Evolutionary conservation across 768 basidiomycete genomes (phyloP).

Genomic region (Melanogaster broomeanus): DNA sequence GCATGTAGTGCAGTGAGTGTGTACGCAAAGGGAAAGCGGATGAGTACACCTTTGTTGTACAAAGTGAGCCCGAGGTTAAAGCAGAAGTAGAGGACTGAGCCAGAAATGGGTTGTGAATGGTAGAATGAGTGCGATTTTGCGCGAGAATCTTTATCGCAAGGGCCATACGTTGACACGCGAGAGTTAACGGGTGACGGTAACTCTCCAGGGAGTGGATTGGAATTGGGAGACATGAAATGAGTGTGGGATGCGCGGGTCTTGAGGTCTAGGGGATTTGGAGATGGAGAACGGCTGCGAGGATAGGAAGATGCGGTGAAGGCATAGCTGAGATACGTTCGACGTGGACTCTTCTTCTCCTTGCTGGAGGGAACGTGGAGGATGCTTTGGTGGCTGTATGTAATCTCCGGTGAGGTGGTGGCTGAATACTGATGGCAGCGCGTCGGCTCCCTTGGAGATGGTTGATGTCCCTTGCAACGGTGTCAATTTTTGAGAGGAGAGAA

Average conservation of each 20-base stretch:
- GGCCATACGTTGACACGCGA: not conserved
- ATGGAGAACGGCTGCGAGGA: not conserved
- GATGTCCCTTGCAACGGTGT: not conserved
- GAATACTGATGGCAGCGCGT: not conserved
- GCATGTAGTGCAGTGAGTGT: slow-evolving; percentile 92
- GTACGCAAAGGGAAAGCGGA: slow-evolving; percentile 94
- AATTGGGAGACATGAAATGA: slow-evolving; percentile 1
- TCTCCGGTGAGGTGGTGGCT: slow-evolving; percentile 8
- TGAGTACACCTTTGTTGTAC: slow-evolving; percentile 93
- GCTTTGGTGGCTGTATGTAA: not conserved
- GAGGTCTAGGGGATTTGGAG: slow-evolving; percentile 2
- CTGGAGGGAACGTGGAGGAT: not conserved
- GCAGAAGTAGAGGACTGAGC: slow-evolving; percentile 81
- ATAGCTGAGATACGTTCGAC: slow-evolving; percentile 25
- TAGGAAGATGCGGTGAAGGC: slow-evolving; percentile 7
- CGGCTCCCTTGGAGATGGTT: not conserved
- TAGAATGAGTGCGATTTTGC: slow-evolving; percentile 20
- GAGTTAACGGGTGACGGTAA: slow-evolving; percentile 13
- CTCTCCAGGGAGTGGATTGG: slow-evolving; percentile 21
- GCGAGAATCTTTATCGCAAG: slow-evolving; percentile 4
- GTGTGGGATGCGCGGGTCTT: slow-evolving; percentile 7
- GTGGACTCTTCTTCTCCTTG: slow-evolving; percentile 19
- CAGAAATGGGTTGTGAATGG: slow-evolving; percentile 48
- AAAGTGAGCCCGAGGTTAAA: slow-evolving; percentile 93
- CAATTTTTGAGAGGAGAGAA: not conserved